Evolutionary conservation across 1,284 basidiomycete genomes (phyloP), one percentile per base, ranked within the genome.

Genomic region (Marasmius fiardii): DNA sequence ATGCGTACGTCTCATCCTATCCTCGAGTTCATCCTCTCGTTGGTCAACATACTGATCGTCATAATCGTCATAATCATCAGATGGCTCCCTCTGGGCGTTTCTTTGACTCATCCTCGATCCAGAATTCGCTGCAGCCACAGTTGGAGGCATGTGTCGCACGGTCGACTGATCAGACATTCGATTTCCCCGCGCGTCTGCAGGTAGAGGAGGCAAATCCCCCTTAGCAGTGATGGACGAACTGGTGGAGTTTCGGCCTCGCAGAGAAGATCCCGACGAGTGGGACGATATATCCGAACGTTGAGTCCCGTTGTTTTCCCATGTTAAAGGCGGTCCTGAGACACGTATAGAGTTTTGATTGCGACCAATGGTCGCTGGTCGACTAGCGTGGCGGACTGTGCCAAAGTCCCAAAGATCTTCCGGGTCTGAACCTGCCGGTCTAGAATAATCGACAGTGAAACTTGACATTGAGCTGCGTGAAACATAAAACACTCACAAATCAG

Each of bases 361-460:
- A 21, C 89, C 89, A 43, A 91, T 78, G 10, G 88, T 91, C 10
- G 71, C 72, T 45, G 76, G 70, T 52, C 77, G 70, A 20, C 76
- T 74, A 23, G 78, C 80, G 63, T 92, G 86, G 56, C 89, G 86
- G 50, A 95, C 85, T 14, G 92, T 95, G 21, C 93, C 90, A 76
- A 97, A 98, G 70, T 97, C 95, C 95, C 95, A 98, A 24, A 96
- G 74, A 61, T 95, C 93, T 58, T 95, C 93, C 6, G 81, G 78
- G 58, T 92, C 90, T 35, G 77, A 79, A 53, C 75, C 76, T 23
- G 72, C 67, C 50, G 77, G 74, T 44, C 81, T 92, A 67, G 43
- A 35, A 54, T 20, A 24, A 18, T 21, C 26, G 34, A 43, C 55
- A 28, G 64, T 63, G 45, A 54, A 52, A 18, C 31, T 35, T 31